These are phyloP conservation scores for Mallotus repandus DNA, from an alignment of 441 rosid species.

Conservation along the genomic window DNA sequence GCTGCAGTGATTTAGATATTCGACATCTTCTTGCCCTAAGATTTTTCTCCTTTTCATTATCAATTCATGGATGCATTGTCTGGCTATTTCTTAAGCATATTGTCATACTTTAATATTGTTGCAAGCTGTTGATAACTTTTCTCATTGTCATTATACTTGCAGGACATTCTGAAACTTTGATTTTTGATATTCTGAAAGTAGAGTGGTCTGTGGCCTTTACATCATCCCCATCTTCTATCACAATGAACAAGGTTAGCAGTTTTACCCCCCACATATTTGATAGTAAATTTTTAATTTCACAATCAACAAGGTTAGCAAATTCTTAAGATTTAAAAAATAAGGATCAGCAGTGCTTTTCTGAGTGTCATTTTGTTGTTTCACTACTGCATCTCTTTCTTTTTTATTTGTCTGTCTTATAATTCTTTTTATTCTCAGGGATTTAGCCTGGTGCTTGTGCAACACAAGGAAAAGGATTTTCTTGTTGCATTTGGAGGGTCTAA, in stretches of 20 bases:
- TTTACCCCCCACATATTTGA: neutral
- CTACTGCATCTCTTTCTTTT: neutral
- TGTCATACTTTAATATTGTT: neutral
- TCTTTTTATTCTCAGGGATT: constrained; percentile 62
- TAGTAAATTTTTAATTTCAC: constrained; percentile 25
- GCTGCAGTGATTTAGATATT: neutral
- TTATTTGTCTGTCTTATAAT: constrained; percentile 9
- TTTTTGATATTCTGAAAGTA: constrained; percentile 66
- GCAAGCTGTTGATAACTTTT: constrained; percentile 1
- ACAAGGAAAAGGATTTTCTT: constrained; percentile 88
- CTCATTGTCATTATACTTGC: constrained; percentile 21
- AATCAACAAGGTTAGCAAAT: constrained; percentile 61
- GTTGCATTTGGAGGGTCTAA: constrained; percentile 90
- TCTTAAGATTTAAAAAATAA: too few species aligned
- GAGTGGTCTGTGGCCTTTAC: constrained; percentile 88
- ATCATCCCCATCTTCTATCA: constrained; percentile 71
- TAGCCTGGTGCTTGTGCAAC: constrained; percentile 81
- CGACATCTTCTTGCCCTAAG: neutral
- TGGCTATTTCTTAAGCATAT: neutral
- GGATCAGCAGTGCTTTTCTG: neutral
- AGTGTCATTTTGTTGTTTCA: neutral
- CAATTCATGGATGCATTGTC: neutral
- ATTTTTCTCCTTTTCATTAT: neutral
- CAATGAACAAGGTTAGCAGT: constrained; percentile 66
- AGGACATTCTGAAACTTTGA: constrained; percentile 89